Base-by-base conservation (phyloP, 1,284 basidiomycete species). In the Cutaneotrichosporon dermatis region DNA sequence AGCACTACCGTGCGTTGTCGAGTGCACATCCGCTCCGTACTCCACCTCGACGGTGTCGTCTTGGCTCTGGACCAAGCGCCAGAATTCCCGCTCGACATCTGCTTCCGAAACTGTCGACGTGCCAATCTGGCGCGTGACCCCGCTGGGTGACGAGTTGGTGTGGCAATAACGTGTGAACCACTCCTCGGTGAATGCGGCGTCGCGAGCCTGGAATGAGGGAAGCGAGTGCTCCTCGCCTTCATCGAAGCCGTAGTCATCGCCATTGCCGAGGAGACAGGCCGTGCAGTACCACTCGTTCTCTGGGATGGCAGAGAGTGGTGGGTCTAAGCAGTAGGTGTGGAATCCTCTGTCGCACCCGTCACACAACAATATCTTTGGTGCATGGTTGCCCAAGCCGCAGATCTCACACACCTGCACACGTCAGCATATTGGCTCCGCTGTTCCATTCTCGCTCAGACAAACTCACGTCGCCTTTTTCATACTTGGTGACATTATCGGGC, bases 221-320 rank as follows among this genome's bases (percentile, higher is more conserved):
- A 99, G 82, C 63, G 86, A 88, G 76, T 99, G 95, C 66, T 97
- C 94, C 76, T 98, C 89, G 56, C 96, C 96, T 71, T 98, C 95
- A 69, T 98, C 95, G 71, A 99, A 99, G 45, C 96, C 96, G 72
- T 92, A 99, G 77, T 98, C 96, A 59, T 92, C 91, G n/a, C 95
- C 94, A 0, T 92, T 96, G 35, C 87, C 88, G 48, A 94, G 85
- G 13, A 99, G 82, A 73, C 96, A 99, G 1, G 87, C 86, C 68
- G 91, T 90, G 76, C 96, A 99, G 77, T 88, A 98, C 95, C 96
- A 99, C 55, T 78, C 76, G 58, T 92, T 90, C 66, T 88, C 88
- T 3, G 96, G 95, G 56, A 98, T 88, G 4, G 82, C 80, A 3
- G 83, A 79, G 50, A 99, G 80, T 16, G 94, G 92, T 3, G 96